Evolutionary conservation across 495 filamentous ascomycete genomes (phyloP).

Genomic region (Venustampulla echinocandica): DNA sequence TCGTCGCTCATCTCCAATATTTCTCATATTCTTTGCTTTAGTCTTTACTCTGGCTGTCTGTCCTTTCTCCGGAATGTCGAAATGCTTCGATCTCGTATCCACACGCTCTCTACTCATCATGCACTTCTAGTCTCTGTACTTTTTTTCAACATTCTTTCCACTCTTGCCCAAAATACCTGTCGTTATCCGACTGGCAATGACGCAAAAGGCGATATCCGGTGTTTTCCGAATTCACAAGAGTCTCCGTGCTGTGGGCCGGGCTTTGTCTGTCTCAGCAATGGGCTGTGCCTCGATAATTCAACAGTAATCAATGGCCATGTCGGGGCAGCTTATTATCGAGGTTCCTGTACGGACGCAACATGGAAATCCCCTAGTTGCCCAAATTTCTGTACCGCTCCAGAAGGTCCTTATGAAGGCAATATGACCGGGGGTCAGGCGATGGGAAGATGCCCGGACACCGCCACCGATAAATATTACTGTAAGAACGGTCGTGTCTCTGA

Average conservation of each 20-base stretch:
- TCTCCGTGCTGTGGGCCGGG: slow-evolving; percentile 22
- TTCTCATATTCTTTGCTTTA: background rate
- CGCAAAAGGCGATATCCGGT: slow-evolving; percentile 13
- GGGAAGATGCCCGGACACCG: slow-evolving; percentile 8
- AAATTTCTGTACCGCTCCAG: slow-evolving; percentile 15
- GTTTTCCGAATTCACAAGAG: slow-evolving; percentile 9
- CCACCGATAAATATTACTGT: slow-evolving; percentile 17
- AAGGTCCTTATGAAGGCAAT: slow-evolving; percentile 6
- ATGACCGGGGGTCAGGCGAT: slow-evolving; percentile 16
- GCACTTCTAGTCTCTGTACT: background rate
- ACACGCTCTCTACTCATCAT: background rate
- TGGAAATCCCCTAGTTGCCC: slow-evolving; percentile 20
- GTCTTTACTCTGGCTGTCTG: background rate
- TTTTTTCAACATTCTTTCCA: background rate
- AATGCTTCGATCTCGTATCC: background rate
- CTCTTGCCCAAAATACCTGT: slow-evolving; percentile 3
- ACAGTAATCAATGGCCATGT: slow-evolving; percentile 9
- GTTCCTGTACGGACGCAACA: slow-evolving; percentile 22
- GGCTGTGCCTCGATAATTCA: slow-evolving; percentile 16
- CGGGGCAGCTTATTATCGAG: slow-evolving; percentile 11
- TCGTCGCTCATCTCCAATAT: no score
- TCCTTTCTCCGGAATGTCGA: background rate
- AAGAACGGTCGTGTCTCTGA: slow-evolving; percentile 4
- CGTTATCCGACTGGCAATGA: slow-evolving; percentile 19
- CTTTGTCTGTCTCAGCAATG: slow-evolving; percentile 20